A percentile compares a stretch with the other conserved stretches of the same genome.
phyloP scores from a whole-genome alignment of 208 protist genomes.

The Acanthamoeba divionensis region DNA sequence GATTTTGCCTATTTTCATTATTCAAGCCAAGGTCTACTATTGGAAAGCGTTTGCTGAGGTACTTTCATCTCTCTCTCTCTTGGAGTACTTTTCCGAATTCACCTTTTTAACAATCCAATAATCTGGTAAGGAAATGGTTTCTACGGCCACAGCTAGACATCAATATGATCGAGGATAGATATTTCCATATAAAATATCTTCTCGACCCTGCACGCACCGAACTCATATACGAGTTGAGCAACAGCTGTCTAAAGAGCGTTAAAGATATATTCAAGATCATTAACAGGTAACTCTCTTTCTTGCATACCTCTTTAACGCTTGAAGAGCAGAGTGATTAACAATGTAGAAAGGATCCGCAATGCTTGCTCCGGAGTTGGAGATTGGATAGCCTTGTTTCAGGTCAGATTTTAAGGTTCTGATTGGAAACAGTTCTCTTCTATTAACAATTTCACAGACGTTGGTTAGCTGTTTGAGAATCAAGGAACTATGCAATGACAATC shows the following conservation, averaged over 20 bases:
- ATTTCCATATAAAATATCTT: background rate
- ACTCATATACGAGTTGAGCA: background rate
- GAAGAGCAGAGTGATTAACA: background rate
- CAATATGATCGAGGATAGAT: background rate
- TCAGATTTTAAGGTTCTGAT: background rate
- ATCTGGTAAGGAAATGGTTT: slow-evolving; percentile 28
- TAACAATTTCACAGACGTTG: too few relatives aligned
- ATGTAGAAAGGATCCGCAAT: background rate
- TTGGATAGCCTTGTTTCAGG: background rate
- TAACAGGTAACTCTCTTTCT: background rate
- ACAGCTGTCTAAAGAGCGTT: background rate
- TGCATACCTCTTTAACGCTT: background rate
- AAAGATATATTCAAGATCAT: slow-evolving; percentile 22
- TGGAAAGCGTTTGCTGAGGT: background rate
- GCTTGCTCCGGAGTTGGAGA: background rate
- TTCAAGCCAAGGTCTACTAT: background rate
- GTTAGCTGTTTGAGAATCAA: background rate
- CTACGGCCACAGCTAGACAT: background rate
- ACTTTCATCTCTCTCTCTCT: background rate
- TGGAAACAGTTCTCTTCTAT: too few relatives aligned
- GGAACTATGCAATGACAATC: background rate
- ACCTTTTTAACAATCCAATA: background rate
- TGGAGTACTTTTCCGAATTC: background rate
- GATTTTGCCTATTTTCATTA: slow-evolving; percentile 30
- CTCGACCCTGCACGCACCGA: background rate